A percentile compares a stretch with the other conserved stretches of the same genome.
These are phyloP conservation scores for Mycena pura DNA, from an alignment of 768 basidiomycete species.

Conservation along the genomic window DNA sequence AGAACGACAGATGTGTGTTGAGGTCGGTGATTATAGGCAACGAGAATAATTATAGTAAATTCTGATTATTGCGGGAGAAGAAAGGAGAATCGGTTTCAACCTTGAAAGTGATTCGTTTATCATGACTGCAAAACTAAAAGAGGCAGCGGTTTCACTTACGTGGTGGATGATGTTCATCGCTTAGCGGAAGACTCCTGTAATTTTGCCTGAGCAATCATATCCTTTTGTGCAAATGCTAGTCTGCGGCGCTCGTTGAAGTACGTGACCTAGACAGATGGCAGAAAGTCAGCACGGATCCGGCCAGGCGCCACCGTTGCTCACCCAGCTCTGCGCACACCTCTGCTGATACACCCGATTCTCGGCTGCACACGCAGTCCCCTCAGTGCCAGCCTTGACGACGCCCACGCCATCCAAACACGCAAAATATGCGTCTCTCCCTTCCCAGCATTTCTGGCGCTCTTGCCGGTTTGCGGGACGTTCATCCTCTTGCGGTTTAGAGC, in stretches of 20 bases:
- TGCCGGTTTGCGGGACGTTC: slow-evolving; percentile 55
- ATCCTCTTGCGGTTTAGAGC: slow-evolving; percentile 41
- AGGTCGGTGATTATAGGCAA: slow-evolving; percentile 17
- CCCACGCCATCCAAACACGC: slow-evolving; percentile 75
- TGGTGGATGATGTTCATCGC: not conserved
- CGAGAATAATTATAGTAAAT: slow-evolving; percentile 4
- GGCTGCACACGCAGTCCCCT: slow-evolving; percentile 66
- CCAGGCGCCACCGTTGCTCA: slow-evolving; percentile 44
- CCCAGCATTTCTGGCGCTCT: slow-evolving; percentile 87
- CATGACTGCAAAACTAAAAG: not conserved
- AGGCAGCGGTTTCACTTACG: not conserved
- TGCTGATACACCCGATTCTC: slow-evolving; percentile 68
- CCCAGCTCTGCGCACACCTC: slow-evolving; percentile 91
- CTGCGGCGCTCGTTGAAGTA: slow-evolving; percentile 94
- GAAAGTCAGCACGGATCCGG: not conserved
- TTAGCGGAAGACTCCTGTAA: slow-evolving; percentile 34
- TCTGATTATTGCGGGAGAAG: slow-evolving; percentile 13
- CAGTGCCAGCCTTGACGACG: slow-evolving; percentile 75
- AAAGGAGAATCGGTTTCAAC: slow-evolving; percentile 6
- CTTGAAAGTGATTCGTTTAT: not conserved
- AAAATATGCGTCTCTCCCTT: slow-evolving; percentile 83
- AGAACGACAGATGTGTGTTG: not conserved
- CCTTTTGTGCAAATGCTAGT: slow-evolving; percentile 80
- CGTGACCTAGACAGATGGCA: slow-evolving; percentile 65
- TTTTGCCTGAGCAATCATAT: slow-evolving; percentile 59